A percentile compares a stretch with the other conserved stretches of the same genome.
Conservation (phyloP, 2,329 filamentous ascomycete species). For the Epichloe bromicola region DNA sequence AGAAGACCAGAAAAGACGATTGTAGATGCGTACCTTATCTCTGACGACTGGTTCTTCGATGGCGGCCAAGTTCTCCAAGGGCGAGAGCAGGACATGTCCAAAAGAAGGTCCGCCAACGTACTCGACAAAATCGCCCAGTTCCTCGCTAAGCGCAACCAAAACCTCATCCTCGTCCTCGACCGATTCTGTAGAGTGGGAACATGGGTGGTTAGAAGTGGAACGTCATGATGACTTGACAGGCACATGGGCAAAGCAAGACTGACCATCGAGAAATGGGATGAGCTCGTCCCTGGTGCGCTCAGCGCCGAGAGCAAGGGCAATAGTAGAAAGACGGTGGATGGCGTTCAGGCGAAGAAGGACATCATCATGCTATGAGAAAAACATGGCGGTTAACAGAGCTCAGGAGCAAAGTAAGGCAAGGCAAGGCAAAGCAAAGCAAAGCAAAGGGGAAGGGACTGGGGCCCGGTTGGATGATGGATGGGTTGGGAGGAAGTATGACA, state of each 20-base stretch:
- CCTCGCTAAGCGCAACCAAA: constrained; percentile 89
- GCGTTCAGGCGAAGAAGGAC: constrained; percentile 95
- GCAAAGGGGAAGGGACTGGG: constrained; percentile 6
- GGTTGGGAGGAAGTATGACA: background rate
- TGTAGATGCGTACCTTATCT: constrained; percentile 63
- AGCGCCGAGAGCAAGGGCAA: constrained; percentile 87
- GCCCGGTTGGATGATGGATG: constrained; percentile 5
- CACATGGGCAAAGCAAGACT: constrained; percentile 24
- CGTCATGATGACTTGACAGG: constrained; percentile 5
- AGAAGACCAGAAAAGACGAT: background rate
- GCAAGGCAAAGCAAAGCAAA: background rate
- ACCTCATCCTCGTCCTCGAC: constrained; percentile 99
- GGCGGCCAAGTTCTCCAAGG: constrained; percentile 91
- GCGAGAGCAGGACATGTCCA: constrained; percentile 91
- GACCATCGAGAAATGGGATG: constrained; percentile 97
- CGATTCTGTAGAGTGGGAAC: constrained; percentile 53
- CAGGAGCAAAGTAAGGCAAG: constrained; percentile 1
- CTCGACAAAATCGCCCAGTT: constrained; percentile 92
- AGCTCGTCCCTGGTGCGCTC: constrained; percentile 97
- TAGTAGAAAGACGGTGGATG: constrained; percentile 95
- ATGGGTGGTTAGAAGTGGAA: constrained; percentile 1
- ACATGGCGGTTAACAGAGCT: constrained; percentile 14
- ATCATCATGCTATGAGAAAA: constrained; percentile 70
- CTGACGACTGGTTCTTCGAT: constrained; percentile 97
- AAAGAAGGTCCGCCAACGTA: constrained; percentile 91